Evolutionary conservation across 1,284 basidiomycete species (phyloP), one percentile per base, ranked within the genome.

Genomic region (Melampsora americana): DNA sequence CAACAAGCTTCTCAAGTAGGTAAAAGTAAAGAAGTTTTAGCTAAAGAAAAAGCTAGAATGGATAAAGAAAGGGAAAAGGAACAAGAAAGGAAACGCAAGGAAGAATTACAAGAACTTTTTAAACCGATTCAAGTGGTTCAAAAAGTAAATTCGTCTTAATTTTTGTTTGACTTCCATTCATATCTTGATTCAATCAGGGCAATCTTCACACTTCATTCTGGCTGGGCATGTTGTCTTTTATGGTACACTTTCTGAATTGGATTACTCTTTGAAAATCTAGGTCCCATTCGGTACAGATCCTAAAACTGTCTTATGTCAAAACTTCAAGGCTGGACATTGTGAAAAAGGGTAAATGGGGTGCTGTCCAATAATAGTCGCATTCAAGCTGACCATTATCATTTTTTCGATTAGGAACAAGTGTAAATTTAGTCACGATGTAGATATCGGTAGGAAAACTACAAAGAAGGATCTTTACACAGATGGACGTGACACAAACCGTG

Each of bases 401-500:
- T 30, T 48, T 11, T 32, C 20, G 50, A 46, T 73, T 81, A 81
- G 90, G 35, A 88, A 79, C 83, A 93, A 93, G 84, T 96, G 94
- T 86, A 98, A 96, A 86, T 98, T 95, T 84, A 95, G 92, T 78
- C 95, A 99, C 84, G 90, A 96, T 85, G 80, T 89, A 77, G 88
- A 98, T 81, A 89, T 96, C 26, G 93, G 88, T 26, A 85, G 95
- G 78, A 98, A 96, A 84, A 90, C 91, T 65, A 92, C 95, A 83
- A 99, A 99, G 89, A 93, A 91, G 86, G 95, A 97, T 84, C 82
- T 99, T 79, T 99, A 99, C 83, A 90, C 89, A 82, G 95, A 99
- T 83, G 86, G 84, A 78, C 86, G 95, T 79, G 92, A 92, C 81
- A 90, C 70, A 44, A 44, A 91, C 70, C 35, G 60, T 35, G 89